Base-by-base conservation (phyloP, 768 basidiomycete species). In the Russula vinacea region DNA sequence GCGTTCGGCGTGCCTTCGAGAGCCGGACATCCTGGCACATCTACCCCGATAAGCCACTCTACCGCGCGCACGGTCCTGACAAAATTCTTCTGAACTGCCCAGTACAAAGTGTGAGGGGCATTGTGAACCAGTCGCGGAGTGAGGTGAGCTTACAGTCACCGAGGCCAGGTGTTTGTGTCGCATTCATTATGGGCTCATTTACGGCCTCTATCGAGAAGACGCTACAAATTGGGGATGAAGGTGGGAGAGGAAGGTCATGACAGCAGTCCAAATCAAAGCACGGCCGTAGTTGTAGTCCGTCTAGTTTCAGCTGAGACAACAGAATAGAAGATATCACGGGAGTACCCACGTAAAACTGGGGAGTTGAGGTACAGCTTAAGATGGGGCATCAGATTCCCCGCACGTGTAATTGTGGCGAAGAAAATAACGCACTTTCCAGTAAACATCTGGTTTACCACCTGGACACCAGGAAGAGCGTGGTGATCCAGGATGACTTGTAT, bases 161-260 rank as follows among this genome's bases (percentile, higher is more conserved):
- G 51, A 88, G 85, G 33, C 79, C 83, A 0, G 90, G 89, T 1
- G 90, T 92, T 65, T 78, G 73, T 19, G 60, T 71, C 9, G 88
- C 87, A 69, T 92, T 75, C 87, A 84, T 87, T 69, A 89, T 83
- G 0, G 87, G 88, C 62, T 92, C 90, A 66, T 92, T 92, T 32
- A 87, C 78, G 1, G 90, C 90, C 68, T 92, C 82, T 35, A 92
- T 86, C 1, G 87, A 77, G 49, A 87, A 85, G 19, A 88, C 89
- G 37, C 77, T 83, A 19, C 75, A 70, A 92, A 92, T 45, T 77
- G 75, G 6, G 89, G 80, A 70, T 91, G 86, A 39, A 88, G 74
- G 68, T 92, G 90, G 1, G 87, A 76, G 5, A 92, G 76, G 11
- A 81, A 74, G 0, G 90, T 87, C 86, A 92, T 91, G 22, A 92